These are phyloP conservation scores for Ambrosiella cleistominuta DNA, from an alignment of 2,329 filamentous ascomycete species.

Conservation along the genomic window DNA sequence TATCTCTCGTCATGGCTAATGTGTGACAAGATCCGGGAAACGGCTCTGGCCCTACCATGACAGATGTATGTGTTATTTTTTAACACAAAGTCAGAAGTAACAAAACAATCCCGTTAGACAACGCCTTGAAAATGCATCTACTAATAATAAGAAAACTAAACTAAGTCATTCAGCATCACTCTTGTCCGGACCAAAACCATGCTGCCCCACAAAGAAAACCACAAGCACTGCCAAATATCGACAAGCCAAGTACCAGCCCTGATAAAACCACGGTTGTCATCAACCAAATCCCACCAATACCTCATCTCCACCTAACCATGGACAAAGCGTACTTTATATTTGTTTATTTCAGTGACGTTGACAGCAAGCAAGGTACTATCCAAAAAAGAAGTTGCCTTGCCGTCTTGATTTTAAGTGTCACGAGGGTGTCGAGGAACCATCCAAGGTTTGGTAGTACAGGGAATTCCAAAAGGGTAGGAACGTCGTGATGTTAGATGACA, in stretches of 20 bases:
- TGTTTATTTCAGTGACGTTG: background rate
- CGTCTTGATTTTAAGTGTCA: background rate
- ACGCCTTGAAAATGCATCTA: background rate
- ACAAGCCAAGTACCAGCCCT: no score
- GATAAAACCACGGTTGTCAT: no score
- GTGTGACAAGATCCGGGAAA: no score
- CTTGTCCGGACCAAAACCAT: background rate
- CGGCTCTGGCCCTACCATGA: background rate
- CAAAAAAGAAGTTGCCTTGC: background rate
- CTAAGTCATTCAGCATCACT: background rate
- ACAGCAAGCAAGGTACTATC: background rate
- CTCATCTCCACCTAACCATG: background rate
- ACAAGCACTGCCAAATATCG: background rate
- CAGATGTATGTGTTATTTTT: background rate
- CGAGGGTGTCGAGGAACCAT: background rate
- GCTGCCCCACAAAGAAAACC: background rate
- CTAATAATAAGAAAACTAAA: background rate
- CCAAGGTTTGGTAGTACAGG: background rate
- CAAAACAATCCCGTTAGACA: background rate
- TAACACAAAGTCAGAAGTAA: background rate
- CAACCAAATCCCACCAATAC: no score
- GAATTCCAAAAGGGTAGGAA: background rate
- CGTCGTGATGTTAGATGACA: background rate
- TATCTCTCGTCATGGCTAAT: no score
- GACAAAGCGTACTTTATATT: background rate